phyloP scores from a whole-genome alignment of 257 asterid species.

The Solanum ossicruentum region DNA sequence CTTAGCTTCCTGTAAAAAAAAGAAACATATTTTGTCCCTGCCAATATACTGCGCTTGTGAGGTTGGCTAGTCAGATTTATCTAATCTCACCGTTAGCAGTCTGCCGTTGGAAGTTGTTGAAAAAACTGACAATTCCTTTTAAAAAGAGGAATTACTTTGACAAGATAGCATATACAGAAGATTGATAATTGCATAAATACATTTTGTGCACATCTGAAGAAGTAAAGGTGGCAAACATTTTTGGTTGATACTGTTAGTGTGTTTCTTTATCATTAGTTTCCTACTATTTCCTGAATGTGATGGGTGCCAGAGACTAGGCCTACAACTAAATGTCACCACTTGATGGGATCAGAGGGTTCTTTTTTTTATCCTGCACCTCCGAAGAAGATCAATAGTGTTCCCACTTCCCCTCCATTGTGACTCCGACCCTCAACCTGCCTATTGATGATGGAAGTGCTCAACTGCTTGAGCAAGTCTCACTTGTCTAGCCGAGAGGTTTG shows the following conservation, averaged over 20 bases:
- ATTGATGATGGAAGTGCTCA: not conserved
- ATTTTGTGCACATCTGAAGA: not conserved
- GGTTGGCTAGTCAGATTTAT: not conserved
- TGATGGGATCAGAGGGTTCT: not conserved
- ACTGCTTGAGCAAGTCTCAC: not conserved
- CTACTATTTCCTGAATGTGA: not conserved
- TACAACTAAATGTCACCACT: not conserved
- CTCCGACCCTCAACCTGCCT: not conserved
- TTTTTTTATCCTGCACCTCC: not conserved
- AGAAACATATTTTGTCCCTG: not conserved
- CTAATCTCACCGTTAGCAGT: not conserved
- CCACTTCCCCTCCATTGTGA: not conserved
- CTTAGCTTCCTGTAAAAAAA: not conserved
- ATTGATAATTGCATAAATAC: not conserved
- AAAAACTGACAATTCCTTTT: not conserved
- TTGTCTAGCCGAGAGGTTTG: not conserved
- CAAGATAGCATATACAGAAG: not conserved
- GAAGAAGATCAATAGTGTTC: not conserved
- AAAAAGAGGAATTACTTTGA: not conserved
- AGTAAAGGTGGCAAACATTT: not conserved
- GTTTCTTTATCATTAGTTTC: not conserved
- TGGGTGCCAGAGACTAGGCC: not conserved
- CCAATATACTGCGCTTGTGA: not conserved
- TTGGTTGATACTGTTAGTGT: not conserved
- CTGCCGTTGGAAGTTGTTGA: not conserved